These are phyloP conservation scores for Dothistroma septosporum DNA, from an alignment of 2,329 filamentous ascomycete species.

Conservation along the genomic window DNA sequence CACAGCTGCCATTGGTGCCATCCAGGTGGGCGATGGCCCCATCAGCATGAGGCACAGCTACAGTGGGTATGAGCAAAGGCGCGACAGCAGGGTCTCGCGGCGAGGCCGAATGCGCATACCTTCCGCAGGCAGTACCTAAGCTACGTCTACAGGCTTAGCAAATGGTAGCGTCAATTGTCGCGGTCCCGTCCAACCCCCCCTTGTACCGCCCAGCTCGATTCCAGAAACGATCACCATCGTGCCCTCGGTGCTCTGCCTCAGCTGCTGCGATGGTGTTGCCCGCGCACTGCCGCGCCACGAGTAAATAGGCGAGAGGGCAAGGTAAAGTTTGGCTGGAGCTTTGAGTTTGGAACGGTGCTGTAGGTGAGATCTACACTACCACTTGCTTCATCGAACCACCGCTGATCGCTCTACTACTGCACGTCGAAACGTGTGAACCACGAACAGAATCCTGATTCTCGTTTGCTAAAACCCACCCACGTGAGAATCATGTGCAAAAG, in stretches of 20 bases:
- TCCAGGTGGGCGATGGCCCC: background rate
- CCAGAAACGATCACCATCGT: background rate
- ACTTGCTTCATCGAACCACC: background rate
- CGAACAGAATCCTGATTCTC: too few relatives aligned
- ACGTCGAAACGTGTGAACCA: conserved; percentile 1
- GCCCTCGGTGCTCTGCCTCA: background rate
- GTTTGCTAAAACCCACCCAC: too few relatives aligned
- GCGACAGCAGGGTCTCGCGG: too few relatives aligned
- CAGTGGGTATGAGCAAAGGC: too few relatives aligned
- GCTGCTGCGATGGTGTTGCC: background rate
- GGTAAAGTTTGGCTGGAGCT: background rate
- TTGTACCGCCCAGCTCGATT: background rate
- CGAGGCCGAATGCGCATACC: too few relatives aligned
- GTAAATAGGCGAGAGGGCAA: background rate
- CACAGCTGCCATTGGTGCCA: background rate
- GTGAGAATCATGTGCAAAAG: background rate
- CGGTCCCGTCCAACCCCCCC: too few relatives aligned
- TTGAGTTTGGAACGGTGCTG: background rate
- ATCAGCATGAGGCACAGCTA: background rate
- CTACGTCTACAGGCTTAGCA: too few relatives aligned
- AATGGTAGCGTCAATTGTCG: too few relatives aligned
- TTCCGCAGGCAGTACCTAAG: too few relatives aligned
- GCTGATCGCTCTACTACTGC: background rate
- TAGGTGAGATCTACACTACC: background rate
- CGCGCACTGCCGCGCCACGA: background rate